These are phyloP conservation scores for Parmelia sp. DNA, from an alignment of 495 filamentous ascomycete genomes.

Conservation along the genomic window DNA sequence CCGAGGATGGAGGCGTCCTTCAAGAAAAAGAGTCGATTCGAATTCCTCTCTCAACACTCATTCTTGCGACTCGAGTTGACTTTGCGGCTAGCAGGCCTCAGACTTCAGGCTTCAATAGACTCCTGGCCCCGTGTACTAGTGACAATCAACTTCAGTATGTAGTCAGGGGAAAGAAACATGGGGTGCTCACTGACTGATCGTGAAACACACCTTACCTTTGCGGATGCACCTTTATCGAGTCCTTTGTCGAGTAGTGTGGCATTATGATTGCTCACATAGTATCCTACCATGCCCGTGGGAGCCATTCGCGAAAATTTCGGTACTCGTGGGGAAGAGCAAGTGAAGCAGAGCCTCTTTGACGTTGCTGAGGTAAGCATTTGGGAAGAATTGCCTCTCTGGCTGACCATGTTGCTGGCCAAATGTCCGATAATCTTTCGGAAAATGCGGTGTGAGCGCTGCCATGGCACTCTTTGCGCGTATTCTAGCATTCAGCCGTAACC, in stretches of 20 bases:
- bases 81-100: background rate
- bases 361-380: background rate
- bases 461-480: background rate
- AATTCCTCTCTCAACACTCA: background rate
- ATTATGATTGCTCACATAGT: background rate
- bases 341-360: background rate
- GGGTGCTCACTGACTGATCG: background rate
- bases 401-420: background rate
- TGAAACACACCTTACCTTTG: background rate
- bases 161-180: background rate
- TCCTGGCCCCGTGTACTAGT: background rate
- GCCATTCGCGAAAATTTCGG: background rate
- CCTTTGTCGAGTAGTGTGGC: background rate
- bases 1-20: background rate
- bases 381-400: background rate
- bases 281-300: background rate
- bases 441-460: background rate
- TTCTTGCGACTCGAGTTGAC: background rate
- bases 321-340: too few relatives aligned
- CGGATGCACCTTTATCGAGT: background rate
- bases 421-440: background rate
- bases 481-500: background rate
- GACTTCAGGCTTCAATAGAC: background rate
- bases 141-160: background rate
- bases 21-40: background rate